These are phyloP conservation scores for Globisporangium recalcitrans DNA, from an alignment of 352 stramenopile species.

Conservation along the genomic window DNA sequence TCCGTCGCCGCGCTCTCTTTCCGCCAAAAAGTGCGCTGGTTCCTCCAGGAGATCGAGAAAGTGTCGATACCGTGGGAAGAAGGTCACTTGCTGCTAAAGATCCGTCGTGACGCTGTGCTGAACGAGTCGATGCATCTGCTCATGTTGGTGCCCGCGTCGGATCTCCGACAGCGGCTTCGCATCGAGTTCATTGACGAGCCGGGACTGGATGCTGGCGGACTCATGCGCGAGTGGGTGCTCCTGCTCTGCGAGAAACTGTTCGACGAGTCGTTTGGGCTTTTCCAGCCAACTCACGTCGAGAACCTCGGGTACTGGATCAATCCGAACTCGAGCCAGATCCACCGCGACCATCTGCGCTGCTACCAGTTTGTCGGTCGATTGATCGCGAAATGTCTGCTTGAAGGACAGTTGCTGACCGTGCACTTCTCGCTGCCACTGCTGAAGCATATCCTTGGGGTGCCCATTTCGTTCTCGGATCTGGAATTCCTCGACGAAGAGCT, in stretches of 20 bases:
- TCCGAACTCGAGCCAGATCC: conserved; percentile 58
- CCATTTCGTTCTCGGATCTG: conserved; percentile 76
- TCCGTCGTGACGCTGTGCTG: conserved; percentile 65
- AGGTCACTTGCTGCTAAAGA: conserved; percentile 74
- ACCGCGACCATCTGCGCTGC: conserved; percentile 64
- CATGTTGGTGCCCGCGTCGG: conserved; percentile 65
- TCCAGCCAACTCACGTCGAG: conserved; percentile 64
- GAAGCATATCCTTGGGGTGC: conserved; percentile 78
- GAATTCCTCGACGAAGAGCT: conserved; percentile 79
- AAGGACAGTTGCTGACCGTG: conserved; percentile 71
- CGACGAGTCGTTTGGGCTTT: conserved; percentile 71
- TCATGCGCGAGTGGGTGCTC: conserved; percentile 78
- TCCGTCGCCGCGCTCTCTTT: conserved; percentile 66
- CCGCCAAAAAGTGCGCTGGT: conserved; percentile 70
- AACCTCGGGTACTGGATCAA: conserved; percentile 85
- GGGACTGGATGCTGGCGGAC: conserved; percentile 62
- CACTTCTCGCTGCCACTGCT: conserved; percentile 74
- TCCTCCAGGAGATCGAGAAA: conserved; percentile 70
- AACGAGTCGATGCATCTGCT: conserved; percentile 81
- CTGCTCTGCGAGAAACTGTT: conserved; percentile 77
- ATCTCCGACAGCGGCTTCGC: conserved; percentile 65
- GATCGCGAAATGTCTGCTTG: conserved; percentile 71
- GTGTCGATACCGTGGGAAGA: conserved; percentile 76
- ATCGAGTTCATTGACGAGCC: conserved; percentile 85
- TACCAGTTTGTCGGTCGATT: conserved; percentile 76